Evolutionary conservation across 192 early-diverging fungal species (phyloP), one percentile per base, ranked within the genome.

Genomic region (Nowakowskiella sp.): DNA sequence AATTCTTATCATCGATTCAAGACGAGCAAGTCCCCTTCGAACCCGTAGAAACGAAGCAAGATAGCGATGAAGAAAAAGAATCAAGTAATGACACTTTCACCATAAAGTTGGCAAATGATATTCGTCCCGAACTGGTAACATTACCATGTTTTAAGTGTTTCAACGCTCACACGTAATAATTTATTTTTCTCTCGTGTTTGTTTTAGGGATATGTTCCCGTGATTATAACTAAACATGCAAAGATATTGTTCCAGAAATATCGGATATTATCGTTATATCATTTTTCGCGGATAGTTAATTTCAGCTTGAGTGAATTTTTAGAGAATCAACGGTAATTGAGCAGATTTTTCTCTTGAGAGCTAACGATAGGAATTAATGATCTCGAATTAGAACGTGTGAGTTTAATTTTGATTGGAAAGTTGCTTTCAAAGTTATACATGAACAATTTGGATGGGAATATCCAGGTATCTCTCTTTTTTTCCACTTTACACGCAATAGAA

Each of bases 1-100:
- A 85, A 25, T 89, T 88, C 65, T 69, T 87, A 27, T 81, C 78
- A 52, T 85, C 85, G 5, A 89, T 87, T 56, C n/a, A n/a, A n/a
- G n/a, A n/a, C n/a, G n/a, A n/a, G n/a, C n/a, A n/a, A n/a, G n/a
- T n/a, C n/a, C n/a, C n/a, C n/a, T n/a, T n/a, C n/a, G n/a, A n/a
- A n/a, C n/a, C n/a, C n/a, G n/a, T n/a, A n/a, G n/a, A n/a, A n/a
- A n/a, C n/a, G n/a, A n/a, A n/a, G n/a, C n/a, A n/a, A n/a, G n/a
- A n/a, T n/a, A n/a, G n/a, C n/a, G n/a, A n/a, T n/a, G 79, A 89
- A 52, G 72, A 85, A 85, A 66, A 62, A 69, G n/a, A 56, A 13
- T 39, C 13, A 13, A 39, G 19, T 39, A 13, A 13, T 19, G 13
- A 13, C 19, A 19, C 13, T 13, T 39, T 19, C 19, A 13, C 36